These are phyloP conservation scores for Scleromitrula shiraiana DNA, from an alignment of 2,329 filamentous ascomycete genomes.

Conservation along the genomic window DNA sequence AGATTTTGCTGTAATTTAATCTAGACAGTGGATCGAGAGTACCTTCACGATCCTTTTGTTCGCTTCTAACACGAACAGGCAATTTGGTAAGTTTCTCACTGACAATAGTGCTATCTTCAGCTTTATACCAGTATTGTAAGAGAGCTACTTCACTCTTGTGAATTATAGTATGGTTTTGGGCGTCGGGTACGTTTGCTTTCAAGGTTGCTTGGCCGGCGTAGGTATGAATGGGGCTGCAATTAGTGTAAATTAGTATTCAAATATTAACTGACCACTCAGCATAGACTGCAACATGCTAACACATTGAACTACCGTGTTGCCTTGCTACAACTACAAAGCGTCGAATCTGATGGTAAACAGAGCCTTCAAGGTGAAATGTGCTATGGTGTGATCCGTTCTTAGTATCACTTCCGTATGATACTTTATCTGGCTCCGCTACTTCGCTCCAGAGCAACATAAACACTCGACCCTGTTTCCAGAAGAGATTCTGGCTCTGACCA, in stretches of 20 bases:
- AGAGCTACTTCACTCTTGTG: neutral
- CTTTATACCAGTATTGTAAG: neutral
- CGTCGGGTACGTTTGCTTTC: slow-evolving; percentile 14
- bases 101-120: neutral
- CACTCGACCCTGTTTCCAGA: slow-evolving; percentile 21
- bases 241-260: neutral
- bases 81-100: slow-evolving; percentile 16
- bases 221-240: slow-evolving; percentile 19
- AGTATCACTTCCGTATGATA: slow-evolving; percentile 1
- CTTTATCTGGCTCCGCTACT: slow-evolving; percentile 9
- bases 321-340: slow-evolving; percentile 21
- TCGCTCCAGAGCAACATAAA: slow-evolving; percentile 26
- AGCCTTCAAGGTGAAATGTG: slow-evolving; percentile 9
- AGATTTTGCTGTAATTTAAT: slow-evolving; percentile 23
- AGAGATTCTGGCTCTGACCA: neutral
- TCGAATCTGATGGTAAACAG: slow-evolving; percentile 19
- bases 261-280: too few species aligned
- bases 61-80: slow-evolving; percentile 16
- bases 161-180: neutral
- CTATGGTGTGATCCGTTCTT: slow-evolving; percentile 9
- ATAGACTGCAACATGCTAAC: slow-evolving; percentile 10
- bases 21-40: slow-evolving; percentile 7
- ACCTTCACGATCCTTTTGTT: neutral
- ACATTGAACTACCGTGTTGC: slow-evolving; percentile 18
- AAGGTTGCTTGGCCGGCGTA: slow-evolving; percentile 19